Percentiles rank a stretch among this genome's conserved stretches.
These are phyloP conservation scores for Lagenidium sp. DNA, from an alignment of 352 stramenopile species.

Conservation along the genomic window DNA sequence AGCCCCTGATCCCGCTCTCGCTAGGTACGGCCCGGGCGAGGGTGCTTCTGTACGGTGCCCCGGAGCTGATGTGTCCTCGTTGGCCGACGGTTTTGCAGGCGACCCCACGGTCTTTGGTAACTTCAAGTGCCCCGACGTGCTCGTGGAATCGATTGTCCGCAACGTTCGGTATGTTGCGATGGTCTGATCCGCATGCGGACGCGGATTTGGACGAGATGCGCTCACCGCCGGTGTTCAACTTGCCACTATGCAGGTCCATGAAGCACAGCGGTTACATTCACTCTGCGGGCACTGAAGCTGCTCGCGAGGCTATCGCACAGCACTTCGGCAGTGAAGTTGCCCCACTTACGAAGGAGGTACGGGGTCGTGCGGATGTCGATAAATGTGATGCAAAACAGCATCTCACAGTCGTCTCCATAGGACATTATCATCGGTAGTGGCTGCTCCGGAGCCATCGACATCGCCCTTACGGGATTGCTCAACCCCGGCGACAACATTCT, in stretches of 20 bases:
- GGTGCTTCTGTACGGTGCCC: too few relatives aligned
- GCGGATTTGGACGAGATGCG: too few relatives aligned
- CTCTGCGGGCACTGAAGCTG: slow-evolving; percentile 79
- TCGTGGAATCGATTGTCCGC: slow-evolving; percentile 67
- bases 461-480: slow-evolving; percentile 85
- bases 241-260: slow-evolving; percentile 34
- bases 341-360: slow-evolving; percentile 69
- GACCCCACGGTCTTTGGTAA: slow-evolving; percentile 93
- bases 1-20: slow-evolving; percentile 90
- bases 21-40: too few relatives aligned
- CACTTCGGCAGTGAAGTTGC: slow-evolving; percentile 51
- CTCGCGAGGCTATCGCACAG: slow-evolving; percentile 84
- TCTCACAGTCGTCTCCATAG: slow-evolving; percentile 3
- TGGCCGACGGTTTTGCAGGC: slow-evolving; percentile 24
- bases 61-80: slow-evolving; percentile 2
- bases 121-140: slow-evolving; percentile 82
- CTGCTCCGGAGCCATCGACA: slow-evolving; percentile 91
- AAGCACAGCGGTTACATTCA: slow-evolving; percentile 91
- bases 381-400: neutral
- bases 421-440: slow-evolving; percentile 93
- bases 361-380: neutral
- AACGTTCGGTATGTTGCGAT: slow-evolving; percentile 36
- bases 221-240: too few relatives aligned
- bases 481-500: slow-evolving; percentile 90
- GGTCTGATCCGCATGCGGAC: too few relatives aligned